These are phyloP conservation scores for Aspergillus aculeatus DNA, from an alignment of 2,329 filamentous ascomycete species.

Conservation along the genomic window DNA sequence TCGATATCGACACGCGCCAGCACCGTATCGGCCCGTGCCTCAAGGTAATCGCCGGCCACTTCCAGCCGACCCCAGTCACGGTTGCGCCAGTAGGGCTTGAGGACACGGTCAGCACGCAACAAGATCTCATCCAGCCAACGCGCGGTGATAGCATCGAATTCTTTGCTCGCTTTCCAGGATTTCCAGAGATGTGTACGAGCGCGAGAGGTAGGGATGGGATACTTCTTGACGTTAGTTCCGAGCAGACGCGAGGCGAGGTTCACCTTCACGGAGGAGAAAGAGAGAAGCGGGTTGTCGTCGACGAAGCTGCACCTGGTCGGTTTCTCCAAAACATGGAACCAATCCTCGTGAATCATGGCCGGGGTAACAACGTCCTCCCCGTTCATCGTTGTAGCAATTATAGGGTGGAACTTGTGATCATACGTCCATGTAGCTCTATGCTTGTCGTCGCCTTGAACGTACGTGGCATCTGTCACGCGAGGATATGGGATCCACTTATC, in stretches of 20 bases:
- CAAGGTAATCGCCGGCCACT: constrained; percentile 44
- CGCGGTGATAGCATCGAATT: constrained; percentile 48
- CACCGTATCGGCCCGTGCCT: constrained; percentile 48
- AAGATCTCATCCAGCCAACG: constrained; percentile 52
- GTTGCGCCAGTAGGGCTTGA: constrained; percentile 46
- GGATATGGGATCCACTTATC: constrained; percentile 56
- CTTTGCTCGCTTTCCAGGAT: constrained; percentile 46
- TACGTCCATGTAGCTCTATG: constrained; percentile 51
- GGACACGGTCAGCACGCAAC: constrained; percentile 46
- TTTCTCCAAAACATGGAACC: constrained; percentile 44
- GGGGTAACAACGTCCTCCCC: constrained; percentile 51
- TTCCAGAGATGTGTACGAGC: constrained; percentile 51
- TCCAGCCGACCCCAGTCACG: constrained; percentile 44
- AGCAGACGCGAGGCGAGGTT: constrained; percentile 29
- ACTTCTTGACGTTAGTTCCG: constrained; percentile 31
- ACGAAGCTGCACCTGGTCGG: constrained; percentile 43
- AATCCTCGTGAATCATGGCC: constrained; percentile 52
- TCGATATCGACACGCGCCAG: constrained; percentile 53
- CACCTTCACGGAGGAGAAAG: constrained; percentile 39
- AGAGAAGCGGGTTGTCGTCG: constrained; percentile 53
- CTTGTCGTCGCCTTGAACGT: constrained; percentile 51
- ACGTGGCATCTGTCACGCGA: constrained; percentile 53
- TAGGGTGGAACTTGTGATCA: constrained; percentile 49
- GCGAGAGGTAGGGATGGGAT: constrained; percentile 45
- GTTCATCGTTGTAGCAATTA: constrained; percentile 50